Evolutionary conservation across 2,329 filamentous ascomycete genomes (phyloP), one percentile per base, ranked within the genome.

Genomic region (Chaetomium globosum): DNA sequence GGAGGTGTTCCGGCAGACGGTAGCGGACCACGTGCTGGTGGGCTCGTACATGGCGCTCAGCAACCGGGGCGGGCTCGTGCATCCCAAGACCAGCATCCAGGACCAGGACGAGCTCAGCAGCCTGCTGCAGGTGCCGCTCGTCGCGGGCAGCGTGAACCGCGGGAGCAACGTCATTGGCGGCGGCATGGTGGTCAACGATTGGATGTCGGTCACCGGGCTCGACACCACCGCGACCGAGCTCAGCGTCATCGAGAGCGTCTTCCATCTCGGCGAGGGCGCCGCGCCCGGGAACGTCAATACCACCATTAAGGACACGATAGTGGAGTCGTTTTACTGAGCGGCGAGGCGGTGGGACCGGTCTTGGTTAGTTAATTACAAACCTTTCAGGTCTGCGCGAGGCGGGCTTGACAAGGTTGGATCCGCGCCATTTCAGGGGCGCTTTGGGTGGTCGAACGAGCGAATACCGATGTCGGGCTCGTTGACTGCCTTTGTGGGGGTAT

Each of bases 161-260:
- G 95, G 95, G 68, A 93, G 89, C 75, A 89, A 92, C 67, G 93
- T 99, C 33, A 93, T 99, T n/a, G 95, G 95, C 64, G 95, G 94
- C 1, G 93, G 93, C 52, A 95, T 96, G 91, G 93, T 97, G 5
- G 93, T 97, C 69, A 97, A 97, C 77, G 94, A 98, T 83, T 97
- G 94, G 93, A 87, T 97, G 80, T 93, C 94, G 33, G 92, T 97
- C 33, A 96, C 93, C 6, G 93, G 93, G 28, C 83, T 97, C 69
- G 93, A 97, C 77, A 97, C 94, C 54, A 97, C 93, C 23, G 93
- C 94, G n/a, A 98, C 95, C 1, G 95, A 99, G 82, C 82, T 99
- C 74, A 96, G 92, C 75, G 95, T 99, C 65, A 87, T 99, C 64
- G 95, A 99, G 85, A 93, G 89, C 73, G 93, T 99, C 70, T 99